Base-by-base conservation (phyloP, 257 asterid genomes). In the Solanum medicagineum region DNA sequence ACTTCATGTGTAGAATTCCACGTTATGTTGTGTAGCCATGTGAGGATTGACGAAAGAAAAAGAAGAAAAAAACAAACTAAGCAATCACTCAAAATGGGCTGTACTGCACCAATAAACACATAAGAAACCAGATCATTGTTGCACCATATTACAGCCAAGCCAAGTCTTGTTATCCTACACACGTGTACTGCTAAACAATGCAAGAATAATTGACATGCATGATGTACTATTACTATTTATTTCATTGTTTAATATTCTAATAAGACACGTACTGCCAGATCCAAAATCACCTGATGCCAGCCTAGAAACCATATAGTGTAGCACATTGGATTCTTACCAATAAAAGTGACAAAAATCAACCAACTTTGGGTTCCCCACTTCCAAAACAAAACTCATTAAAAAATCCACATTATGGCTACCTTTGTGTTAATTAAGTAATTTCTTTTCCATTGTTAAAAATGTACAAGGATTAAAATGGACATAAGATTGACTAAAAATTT, bases 201-300 rank as follows among this genome's bases (percentile, higher is more conserved):
- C 63, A 77, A 77, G 26, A 15, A 26, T 7, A 75, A 47, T 47
- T 7, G 36, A 73, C 56, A 44, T 20, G 10, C 45, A 44, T 73
- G 47, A 74, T 4, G 62, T 9, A 66, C 17, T 5, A 8, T 20
- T 24, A 51, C n/a, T 8, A 13, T 47, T 45, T 22, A 51, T 77
- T 49, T 49, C 20, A 49, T 74, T 74, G 29, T 7, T 65, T 81
- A 10, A 20, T 19, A 36, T 81, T 49, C 12, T 36, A 56, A 81
- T 81, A 36, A 36, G 32, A 44, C 84, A 57, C 44, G 42, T 14
- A 47, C 24, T 68, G 13, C 83, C 89, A 89, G 91, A 85, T 87
- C 91, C 88, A 87, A 85, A 51, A 81, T 87, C 91, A 85, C 89
- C 88, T 86, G 92, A 77, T 53, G 83, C 87, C 88, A 86, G 70